Evolutionary conservation across 129 eudicot species (phyloP).

Genomic region (Lactuca sativa): DNA sequence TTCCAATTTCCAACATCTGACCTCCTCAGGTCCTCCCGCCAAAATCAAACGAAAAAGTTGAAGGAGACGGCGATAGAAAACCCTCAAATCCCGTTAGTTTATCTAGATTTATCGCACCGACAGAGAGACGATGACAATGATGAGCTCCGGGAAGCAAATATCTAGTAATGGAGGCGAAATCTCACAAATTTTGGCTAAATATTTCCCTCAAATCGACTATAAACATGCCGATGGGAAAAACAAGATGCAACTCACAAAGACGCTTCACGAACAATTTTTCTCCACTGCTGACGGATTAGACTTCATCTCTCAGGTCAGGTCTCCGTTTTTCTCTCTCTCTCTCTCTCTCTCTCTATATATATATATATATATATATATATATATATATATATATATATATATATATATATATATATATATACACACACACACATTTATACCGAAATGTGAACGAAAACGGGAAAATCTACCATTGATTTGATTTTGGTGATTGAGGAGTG

Average conservation of each 20-base stretch:
- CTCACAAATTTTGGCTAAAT: conserved; percentile 26
- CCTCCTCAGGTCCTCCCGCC: conserved; percentile 38
- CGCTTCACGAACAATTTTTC: conserved; percentile 58
- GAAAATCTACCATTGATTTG: neutral
- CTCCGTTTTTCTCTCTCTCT: neutral
- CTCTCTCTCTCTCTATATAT: neutral
- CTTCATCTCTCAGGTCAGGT: conserved; percentile 84
- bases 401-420: neutral
- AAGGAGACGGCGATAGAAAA: conserved; percentile 5
- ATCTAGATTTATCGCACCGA: conserved; percentile 1
- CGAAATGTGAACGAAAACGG: neutral
- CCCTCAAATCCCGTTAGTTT: neutral
- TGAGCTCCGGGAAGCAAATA: conserved; percentile 20
- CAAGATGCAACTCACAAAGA: conserved; percentile 42
- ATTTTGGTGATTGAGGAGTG: neutral
- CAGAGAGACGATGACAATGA: conserved; percentile 17
- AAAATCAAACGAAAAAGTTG: conserved; percentile 19
- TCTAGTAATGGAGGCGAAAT: conserved; percentile 25
- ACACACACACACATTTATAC: no score
- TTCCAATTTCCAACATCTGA: neutral
- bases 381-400: neutral
- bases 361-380: neutral
- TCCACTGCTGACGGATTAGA: conserved; percentile 41
- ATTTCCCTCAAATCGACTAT: conserved; percentile 52
- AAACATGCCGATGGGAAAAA: conserved; percentile 36